Conservation (phyloP, 2,329 filamentous ascomycete genomes). For the Neofusicoccum laricinum region DNA sequence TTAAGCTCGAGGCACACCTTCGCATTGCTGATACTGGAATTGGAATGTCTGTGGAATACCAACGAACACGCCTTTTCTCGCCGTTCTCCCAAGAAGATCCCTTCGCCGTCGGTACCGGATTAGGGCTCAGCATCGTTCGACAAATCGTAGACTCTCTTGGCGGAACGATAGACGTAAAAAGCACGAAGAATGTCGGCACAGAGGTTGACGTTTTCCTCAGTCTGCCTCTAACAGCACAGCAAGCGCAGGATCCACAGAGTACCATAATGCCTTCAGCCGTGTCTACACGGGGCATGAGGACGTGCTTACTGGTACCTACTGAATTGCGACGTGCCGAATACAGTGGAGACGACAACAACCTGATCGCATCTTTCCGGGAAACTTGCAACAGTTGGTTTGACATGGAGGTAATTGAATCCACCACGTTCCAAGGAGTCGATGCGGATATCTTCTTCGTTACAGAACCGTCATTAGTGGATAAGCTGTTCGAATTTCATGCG, state of each 20-base stretch:
- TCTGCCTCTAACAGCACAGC: neutral
- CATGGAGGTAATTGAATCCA: slow-evolving; percentile 13
- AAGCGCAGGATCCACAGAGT: slow-evolving; percentile 6
- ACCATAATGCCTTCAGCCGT: slow-evolving; percentile 1
- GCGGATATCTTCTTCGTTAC: slow-evolving; percentile 14
- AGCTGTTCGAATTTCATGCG: slow-evolving; percentile 15
- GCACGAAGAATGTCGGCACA: slow-evolving; percentile 17
- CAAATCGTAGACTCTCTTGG: slow-evolving; percentile 18
- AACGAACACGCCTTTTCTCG: slow-evolving; percentile 16
- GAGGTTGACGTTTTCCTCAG: slow-evolving; percentile 16
- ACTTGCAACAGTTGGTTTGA: slow-evolving; percentile 16
- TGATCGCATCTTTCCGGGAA: slow-evolving; percentile 10
- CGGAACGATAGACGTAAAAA: slow-evolving; percentile 19
- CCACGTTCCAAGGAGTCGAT: neutral
- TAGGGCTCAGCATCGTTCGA: slow-evolving; percentile 19
- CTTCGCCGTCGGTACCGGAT: slow-evolving; percentile 19
- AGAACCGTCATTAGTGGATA: slow-evolving; percentile 1
- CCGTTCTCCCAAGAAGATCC: slow-evolving; percentile 21
- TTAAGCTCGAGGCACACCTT: slow-evolving; percentile 8
- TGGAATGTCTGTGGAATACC: slow-evolving; percentile 20
- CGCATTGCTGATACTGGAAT: slow-evolving; percentile 18
- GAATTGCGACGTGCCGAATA: too few relatives aligned
- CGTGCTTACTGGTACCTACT: slow-evolving; percentile 1
- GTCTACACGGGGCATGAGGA: neutral
- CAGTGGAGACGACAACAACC: neutral